Evolutionary conservation across 305 asterid genomes (phyloP).

Genomic region (Solanum aculeatissimum): DNA sequence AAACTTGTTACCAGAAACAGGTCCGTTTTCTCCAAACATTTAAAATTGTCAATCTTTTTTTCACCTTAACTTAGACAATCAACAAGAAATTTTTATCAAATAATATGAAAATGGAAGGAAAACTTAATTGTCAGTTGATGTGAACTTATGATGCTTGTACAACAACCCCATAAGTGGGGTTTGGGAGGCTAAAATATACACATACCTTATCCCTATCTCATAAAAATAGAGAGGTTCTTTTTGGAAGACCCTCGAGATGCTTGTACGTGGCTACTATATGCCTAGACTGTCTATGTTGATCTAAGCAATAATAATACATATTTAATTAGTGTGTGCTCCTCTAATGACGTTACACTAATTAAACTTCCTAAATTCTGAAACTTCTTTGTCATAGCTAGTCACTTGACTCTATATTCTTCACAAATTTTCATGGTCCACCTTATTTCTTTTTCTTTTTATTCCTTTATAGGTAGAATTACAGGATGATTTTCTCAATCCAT

Average conservation of each 20-base stretch:
- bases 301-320: background rate
- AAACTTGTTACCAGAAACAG: slow-evolving; percentile 80
- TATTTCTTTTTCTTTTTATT: background rate
- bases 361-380: background rate
- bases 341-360: background rate
- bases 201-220: no score
- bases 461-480: background rate
- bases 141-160: no score
- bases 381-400: background rate
- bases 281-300: background rate
- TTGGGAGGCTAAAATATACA: no score
- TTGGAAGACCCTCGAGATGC: no score
- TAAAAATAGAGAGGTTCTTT: no score
- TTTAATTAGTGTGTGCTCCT: background rate
- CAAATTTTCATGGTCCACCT: background rate
- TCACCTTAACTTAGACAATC: no score
- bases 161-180: no score
- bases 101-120: no score
- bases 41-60: no score
- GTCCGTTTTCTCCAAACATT: slow-evolving; percentile 13
- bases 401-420: background rate
- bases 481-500: background rate
- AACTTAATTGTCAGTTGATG: no score
- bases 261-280: background rate
- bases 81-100: no score